Evolutionary conservation across 179 eudicot species (phyloP), one percentile per base, ranked within the genome.

Genomic region (Carnegiea gigantea): DNA sequence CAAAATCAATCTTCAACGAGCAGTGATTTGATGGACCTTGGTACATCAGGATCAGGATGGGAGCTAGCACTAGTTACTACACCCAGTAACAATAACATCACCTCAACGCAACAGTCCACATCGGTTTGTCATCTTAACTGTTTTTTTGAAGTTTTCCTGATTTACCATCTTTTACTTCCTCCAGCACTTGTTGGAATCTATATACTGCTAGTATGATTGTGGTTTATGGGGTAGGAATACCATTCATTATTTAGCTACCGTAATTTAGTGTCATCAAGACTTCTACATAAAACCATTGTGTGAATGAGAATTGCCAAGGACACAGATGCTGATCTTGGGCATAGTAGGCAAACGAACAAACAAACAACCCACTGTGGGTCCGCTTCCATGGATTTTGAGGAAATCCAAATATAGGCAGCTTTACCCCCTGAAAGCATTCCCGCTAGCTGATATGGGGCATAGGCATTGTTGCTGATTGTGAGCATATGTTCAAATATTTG

Each of bases 31-130:
- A 20, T 40, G 6, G 76, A 73, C 8, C 28, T 73, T 8, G 49
- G 53, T 73, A 73, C 76, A 40, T 43, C 76, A 43, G 53, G 28
- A 73, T 43, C 76, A 43, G 76, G 53, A 18, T 73, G 76, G 49
- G 76, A 73, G 28, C 85, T 95, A 72, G 97, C 99, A 21, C 85
- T 97, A 44, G 99, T 97, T 78, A 90, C 92, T 10, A 80, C 93
- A 49, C 98, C 97, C 26, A 93, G 93, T 87, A 90, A 86, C 88
- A 83, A 80, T 70, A 84, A 57, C 70, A 87, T 77, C 59, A 77
- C 85, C 84, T 81, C 53, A 21, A 30, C 76, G 6, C 76, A 15
- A n/a, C 76, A 73, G 28, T 9, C 53, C 14, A 73, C 43, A 17
- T 12, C 36, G 76, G 76, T 73, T 73, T 9, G 76, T 73, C 76